These are phyloP conservation scores for Penicillium sp. DNA, from an alignment of 2,329 filamentous ascomycete genomes.

Conservation along the genomic window DNA sequence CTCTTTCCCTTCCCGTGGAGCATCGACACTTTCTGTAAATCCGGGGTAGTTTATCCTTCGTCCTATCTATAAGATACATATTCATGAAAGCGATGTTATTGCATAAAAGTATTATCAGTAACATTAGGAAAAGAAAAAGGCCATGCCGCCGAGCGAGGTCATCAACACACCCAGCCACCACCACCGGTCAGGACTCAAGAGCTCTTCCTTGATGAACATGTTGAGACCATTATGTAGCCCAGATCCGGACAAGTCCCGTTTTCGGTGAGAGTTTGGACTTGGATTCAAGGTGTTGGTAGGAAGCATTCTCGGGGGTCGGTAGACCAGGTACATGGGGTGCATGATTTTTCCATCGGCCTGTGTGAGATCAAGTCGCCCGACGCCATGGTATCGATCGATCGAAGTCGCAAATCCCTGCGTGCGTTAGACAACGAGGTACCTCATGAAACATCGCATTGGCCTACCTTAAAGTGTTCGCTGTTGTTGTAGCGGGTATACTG, in stretches of 20 bases:
- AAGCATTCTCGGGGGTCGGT: conserved; percentile 65
- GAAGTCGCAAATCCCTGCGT: conserved; percentile 44
- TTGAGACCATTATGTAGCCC: conserved; percentile 2
- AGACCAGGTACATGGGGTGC: conserved; percentile 67
- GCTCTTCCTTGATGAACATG: conserved; percentile 32
- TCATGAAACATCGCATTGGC: not conserved
- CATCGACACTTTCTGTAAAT: not conserved
- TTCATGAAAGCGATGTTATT: not conserved
- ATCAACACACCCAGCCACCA: conserved; percentile 52
- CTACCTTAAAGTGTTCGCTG: conserved; percentile 61
- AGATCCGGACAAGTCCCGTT: conserved; percentile 15
- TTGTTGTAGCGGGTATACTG: conserved; percentile 68
- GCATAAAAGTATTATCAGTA: not conserved
- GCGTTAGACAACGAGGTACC: conserved; percentile 3
- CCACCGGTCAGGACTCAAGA: conserved; percentile 43
- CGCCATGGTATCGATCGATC: conserved; percentile 61
- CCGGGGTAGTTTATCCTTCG: not conserved
- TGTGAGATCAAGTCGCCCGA: conserved; percentile 64
- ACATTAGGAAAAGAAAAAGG: conserved; percentile 34
- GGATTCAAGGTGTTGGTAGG: conserved; percentile 67
- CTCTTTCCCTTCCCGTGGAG: not conserved
- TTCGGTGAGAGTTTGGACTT: conserved; percentile 38
- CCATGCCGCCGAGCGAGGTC: conserved; percentile 45
- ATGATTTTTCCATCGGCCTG: conserved; percentile 63
- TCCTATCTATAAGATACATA: not conserved